Base-by-base conservation (phyloP, 768 basidiomycete genomes). In the Austroboletus eburneus region DNA sequence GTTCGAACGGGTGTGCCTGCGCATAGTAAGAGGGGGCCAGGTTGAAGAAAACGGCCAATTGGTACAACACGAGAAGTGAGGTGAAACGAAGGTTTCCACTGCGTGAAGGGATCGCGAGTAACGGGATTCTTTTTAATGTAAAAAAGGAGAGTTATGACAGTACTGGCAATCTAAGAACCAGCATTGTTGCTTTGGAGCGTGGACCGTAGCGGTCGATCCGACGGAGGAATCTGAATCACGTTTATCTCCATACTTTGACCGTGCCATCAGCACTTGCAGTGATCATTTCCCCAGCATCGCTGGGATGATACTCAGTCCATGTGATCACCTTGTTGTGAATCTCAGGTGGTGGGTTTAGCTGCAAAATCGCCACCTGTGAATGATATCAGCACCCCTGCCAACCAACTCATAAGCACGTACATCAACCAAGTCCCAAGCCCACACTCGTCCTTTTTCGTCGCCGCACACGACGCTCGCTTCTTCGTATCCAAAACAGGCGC, bases 371-470 rank as follows among this genome's bases (percentile, higher is more conserved):
- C 9, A 80, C 90, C 93, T 94, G 54, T 4, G 17, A 16, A 17
- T 16, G n/a, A 22, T 6, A 22, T 62, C 14, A 60, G 45, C 20
- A 3, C 34, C 10, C 10, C 7, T 13, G 3, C 23, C 7, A 29
- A 22, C 9, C 16, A 18, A 44, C 7, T 2, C 6, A 27, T 27
- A 12, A 17, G 9, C 2, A 68, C 80, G 60, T 66, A 94, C 94
- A 63, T 91, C 87, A 18, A 97, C 78, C 49, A 97, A 71, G 56
- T 95, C 91, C 94, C 94, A 99, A 34, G 81, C 81, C 91, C 91
- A 96, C 3, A 99, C 71, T 50, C 68, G 70, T 1, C 96, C 96
- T 8, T 84, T 77, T 66, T 97, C 96, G 61, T 98, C 96, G 9
- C 96, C 96, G 50, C 80, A 84, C 5, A 95, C 62, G 14, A 98